A percentile compares a stretch with the other conserved stretches of the same genome.
Conservation (phyloP, 495 filamentous ascomycete species). For the Tuber microsphaerosporum region DNA sequence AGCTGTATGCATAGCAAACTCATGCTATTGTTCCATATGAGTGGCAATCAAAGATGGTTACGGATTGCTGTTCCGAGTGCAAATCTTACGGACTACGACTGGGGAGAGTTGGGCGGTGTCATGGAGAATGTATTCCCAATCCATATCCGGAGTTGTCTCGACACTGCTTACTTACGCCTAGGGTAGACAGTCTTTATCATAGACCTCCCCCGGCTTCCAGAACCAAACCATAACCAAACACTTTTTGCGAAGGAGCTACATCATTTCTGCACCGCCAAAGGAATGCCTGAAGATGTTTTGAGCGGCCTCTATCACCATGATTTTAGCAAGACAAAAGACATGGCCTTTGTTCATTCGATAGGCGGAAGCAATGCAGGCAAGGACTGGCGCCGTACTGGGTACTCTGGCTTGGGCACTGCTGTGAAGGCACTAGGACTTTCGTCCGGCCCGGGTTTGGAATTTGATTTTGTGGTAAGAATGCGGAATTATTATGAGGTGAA, state of each 20-base stretch:
- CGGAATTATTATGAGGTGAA: not conserved
- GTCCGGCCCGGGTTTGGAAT: conserved; percentile 45
- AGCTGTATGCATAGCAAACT: conserved; percentile 70
- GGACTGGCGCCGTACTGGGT: conserved; percentile 54
- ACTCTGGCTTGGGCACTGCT: conserved; percentile 55
- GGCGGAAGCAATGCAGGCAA: conserved; percentile 51
- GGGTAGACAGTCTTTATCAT: conserved; percentile 58
- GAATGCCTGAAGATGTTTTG: conserved; percentile 49
- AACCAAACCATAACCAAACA: conserved; percentile 38
- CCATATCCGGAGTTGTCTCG: not conserved
- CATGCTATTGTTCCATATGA: conserved; percentile 59
- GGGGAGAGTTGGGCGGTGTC: conserved; percentile 55
- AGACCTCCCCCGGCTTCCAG: conserved; percentile 54
- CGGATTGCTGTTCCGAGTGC: conserved; percentile 61
- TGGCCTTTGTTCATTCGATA: conserved; percentile 64
- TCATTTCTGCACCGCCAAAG: conserved; percentile 54
- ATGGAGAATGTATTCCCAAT: conserved; percentile 56
- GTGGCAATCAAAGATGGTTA: conserved; percentile 44
- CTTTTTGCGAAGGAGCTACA: conserved; percentile 54
- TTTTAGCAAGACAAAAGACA: conserved; percentile 51
- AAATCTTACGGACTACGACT: conserved; percentile 59
- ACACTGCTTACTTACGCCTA: conserved; percentile 16
- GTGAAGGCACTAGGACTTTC: conserved; percentile 51
- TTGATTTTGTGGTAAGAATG: conserved; percentile 53
- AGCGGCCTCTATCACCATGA: conserved; percentile 52